Evolutionary conservation across 179 eudicot species (phyloP).

Genomic region (Monotropa hypopitys): DNA sequence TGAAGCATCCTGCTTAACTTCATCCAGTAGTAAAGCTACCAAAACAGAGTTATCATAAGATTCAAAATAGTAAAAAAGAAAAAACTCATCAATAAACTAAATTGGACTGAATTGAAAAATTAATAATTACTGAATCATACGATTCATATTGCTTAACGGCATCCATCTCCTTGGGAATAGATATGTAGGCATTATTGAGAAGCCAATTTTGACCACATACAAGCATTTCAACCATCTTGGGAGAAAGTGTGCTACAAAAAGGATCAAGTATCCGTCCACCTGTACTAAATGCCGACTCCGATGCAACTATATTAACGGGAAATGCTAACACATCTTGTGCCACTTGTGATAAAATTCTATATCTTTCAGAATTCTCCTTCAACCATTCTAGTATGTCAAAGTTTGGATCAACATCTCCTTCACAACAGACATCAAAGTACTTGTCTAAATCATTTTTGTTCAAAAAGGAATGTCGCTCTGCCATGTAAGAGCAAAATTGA

Average conservation of each 20-base stretch:
- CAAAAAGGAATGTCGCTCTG: neutral
- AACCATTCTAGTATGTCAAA: slow-evolving; percentile 4
- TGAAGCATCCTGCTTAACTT: too few relatives aligned
- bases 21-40: too few relatives aligned
- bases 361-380: neutral
- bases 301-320: neutral
- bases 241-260: neutral
- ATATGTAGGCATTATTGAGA: neutral
- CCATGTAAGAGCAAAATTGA: neutral
- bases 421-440: neutral
- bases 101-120: too few relatives aligned
- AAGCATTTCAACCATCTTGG: neutral
- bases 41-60: too few relatives aligned
- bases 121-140: too few relatives aligned
- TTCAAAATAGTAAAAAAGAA: too few relatives aligned
- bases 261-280: neutral
- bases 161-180: neutral
- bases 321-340: too few relatives aligned
- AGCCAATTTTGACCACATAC: neutral
- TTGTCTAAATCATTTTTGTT: neutral
- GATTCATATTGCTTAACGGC: neutral
- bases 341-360: neutral
- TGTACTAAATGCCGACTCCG: slow-evolving; percentile 1
- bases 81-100: too few relatives aligned
- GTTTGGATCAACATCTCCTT: neutral